A percentile compares a stretch with the other conserved stretches of the same genome.
phyloP scores from a whole-genome alignment of 176 grass and related monocot genomes.

The Neostapfia colusana region DNA sequence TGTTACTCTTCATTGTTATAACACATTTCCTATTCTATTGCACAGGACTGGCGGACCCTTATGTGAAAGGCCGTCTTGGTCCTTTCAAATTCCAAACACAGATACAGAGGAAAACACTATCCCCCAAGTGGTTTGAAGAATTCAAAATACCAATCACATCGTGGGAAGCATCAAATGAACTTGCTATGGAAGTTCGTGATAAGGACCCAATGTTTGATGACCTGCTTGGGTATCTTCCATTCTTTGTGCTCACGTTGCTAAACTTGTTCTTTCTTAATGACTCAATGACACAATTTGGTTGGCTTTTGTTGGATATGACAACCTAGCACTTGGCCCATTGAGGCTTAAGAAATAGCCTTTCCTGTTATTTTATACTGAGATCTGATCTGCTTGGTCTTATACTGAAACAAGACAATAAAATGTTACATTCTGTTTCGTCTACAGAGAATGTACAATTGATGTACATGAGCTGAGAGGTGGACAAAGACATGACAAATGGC shows the following conservation, averaged over 20 bases:
- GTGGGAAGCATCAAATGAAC: conserved; percentile 76
- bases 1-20: conserved; percentile 34
- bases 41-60: conserved; percentile 87
- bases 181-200: conserved; percentile 75
- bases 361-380: conserved; percentile 4
- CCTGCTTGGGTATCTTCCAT: conserved; percentile 69
- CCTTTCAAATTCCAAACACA: conserved; percentile 82
- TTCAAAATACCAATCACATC: conserved; percentile 90
- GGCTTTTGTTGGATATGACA: conserved; percentile 11
- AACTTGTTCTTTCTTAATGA: conserved; percentile 18
- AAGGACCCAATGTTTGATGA: conserved; percentile 96
- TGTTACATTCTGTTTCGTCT: conserved; percentile 17
- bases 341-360: background rate
- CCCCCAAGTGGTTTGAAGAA: conserved; percentile 90
- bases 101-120: conserved; percentile 77
- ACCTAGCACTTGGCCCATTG: conserved; percentile 11
- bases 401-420: conserved; percentile 30
- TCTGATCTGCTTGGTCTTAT: background rate
- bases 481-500: conserved; percentile 91
- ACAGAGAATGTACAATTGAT: conserved; percentile 67
- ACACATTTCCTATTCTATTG: conserved; percentile 5
- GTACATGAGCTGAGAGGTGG: conserved; percentile 75
- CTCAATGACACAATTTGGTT: background rate
- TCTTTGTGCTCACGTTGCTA: conserved; percentile 23
- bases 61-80: conserved; percentile 81